Evolutionary conservation across 23 red algal species (phyloP).

Genomic region (Cyanidiococcus yangmingshanensis): DNA sequence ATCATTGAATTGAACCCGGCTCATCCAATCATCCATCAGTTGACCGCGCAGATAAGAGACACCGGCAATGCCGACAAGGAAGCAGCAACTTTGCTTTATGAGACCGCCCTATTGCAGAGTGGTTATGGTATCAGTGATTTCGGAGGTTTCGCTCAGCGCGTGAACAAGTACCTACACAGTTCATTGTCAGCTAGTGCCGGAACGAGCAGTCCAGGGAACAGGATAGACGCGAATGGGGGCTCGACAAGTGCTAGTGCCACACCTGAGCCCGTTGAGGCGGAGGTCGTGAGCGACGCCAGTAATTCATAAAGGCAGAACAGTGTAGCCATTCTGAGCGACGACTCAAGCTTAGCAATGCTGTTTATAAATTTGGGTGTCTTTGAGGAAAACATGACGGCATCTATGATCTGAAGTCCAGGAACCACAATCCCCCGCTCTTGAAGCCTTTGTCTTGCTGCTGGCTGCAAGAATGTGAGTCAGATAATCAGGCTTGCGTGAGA

Average conservation of each 20-base stretch:
- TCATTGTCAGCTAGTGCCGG: background rate
- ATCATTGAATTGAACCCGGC: slow-evolving; percentile 81
- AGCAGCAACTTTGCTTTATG: slow-evolving; percentile 65
- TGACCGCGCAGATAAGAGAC: slow-evolving; percentile 48
- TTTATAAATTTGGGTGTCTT: too few species aligned
- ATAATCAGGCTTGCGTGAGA: too few species aligned
- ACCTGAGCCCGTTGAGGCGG: background rate
- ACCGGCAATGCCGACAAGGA: slow-evolving; percentile 36
- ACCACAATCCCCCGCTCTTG: too few species aligned
- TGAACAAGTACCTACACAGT: slow-evolving; percentile 24
- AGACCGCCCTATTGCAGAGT: slow-evolving; percentile 65
- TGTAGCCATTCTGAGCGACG: too few species aligned
- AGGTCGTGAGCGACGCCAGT: background rate
- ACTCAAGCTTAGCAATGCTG: too few species aligned
- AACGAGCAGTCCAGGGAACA: background rate
- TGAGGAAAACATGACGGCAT: too few species aligned
- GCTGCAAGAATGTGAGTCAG: too few species aligned
- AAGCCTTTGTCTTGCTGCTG: too few species aligned
- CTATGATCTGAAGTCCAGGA: too few species aligned
- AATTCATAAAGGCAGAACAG: too few species aligned
- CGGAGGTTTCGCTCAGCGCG: slow-evolving; percentile 55
- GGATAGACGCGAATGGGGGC: background rate
- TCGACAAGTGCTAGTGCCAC: background rate
- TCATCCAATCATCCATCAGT: slow-evolving; percentile 61
- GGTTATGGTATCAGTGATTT: slow-evolving; percentile 69